Evolutionary conservation across 2,329 filamentous ascomycete genomes (phyloP).

Genomic region (Sphaceloma murrayae): DNA sequence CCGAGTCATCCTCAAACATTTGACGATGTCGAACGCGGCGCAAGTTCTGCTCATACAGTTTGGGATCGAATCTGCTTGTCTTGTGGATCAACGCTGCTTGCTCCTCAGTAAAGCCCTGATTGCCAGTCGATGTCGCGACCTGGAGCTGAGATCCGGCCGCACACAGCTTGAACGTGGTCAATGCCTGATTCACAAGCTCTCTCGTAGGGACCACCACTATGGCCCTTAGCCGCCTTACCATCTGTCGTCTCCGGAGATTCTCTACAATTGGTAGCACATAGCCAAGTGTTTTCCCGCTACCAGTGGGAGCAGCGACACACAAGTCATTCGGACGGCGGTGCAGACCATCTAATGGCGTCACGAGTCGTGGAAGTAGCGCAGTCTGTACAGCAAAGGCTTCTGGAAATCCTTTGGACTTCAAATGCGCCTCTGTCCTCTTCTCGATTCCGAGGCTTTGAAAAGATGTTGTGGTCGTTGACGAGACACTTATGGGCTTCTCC

Average conservation of each 20-base stretch:
- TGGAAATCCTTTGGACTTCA: slow-evolving; percentile 59
- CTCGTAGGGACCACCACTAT: slow-evolving; percentile 83
- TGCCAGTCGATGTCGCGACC: slow-evolving; percentile 75
- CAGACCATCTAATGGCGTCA: slow-evolving; percentile 46
- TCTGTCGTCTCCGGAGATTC: slow-evolving; percentile 41
- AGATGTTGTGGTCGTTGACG: slow-evolving; percentile 47
- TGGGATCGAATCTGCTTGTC: slow-evolving; percentile 53
- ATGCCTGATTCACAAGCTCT: slow-evolving; percentile 79
- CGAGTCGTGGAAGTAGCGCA: slow-evolving; percentile 67
- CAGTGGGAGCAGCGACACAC: slow-evolving; percentile 84
- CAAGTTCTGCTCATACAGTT: slow-evolving; percentile 43
- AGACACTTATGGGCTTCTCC: slow-evolving; percentile 60
- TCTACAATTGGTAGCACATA: slow-evolving; percentile 82
- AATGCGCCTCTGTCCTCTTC: slow-evolving; percentile 48
- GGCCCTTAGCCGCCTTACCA: slow-evolving; percentile 51
- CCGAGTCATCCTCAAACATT: slow-evolving; percentile 28
- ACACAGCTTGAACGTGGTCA: slow-evolving; percentile 67
- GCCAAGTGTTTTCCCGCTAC: slow-evolving; percentile 88
- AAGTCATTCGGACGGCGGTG: slow-evolving; percentile 62
- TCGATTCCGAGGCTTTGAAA: slow-evolving; percentile 55
- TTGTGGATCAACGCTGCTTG: slow-evolving; percentile 53
- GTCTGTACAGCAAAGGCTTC: slow-evolving; percentile 73
- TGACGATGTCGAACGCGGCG: slow-evolving; percentile 29
- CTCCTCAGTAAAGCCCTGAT: slow-evolving; percentile 60
- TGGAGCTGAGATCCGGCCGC: slow-evolving; percentile 61